Percentiles rank a stretch among this genome's conserved stretches.
These are phyloP conservation scores for Hypoxylon sp. DNA, from an alignment of 2,329 filamentous ascomycete genomes.

Conservation along the genomic window DNA sequence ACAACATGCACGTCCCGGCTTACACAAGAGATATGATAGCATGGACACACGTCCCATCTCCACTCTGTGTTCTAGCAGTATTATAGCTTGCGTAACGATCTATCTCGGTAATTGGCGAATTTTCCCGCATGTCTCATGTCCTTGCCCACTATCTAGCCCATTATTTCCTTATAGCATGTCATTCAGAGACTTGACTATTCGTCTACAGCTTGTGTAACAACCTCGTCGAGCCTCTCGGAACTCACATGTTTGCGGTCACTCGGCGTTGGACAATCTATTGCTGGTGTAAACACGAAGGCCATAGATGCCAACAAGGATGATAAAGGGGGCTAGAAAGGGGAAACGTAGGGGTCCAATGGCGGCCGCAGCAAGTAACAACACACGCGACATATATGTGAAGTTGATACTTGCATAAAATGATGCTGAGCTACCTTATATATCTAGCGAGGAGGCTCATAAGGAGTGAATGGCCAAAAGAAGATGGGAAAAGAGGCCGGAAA, in stretches of 20 bases:
- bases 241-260: constrained; percentile 46
- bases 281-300: constrained; percentile 15
- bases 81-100: constrained; percentile 45
- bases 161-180: constrained; percentile 34
- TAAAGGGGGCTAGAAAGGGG: constrained; percentile 18
- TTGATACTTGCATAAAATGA: constrained; percentile 34
- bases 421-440: constrained; percentile 18
- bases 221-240: constrained; percentile 39
- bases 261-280: constrained; percentile 35
- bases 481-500: constrained; percentile 32
- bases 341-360: constrained; percentile 24
- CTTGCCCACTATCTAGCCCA: constrained; percentile 44
- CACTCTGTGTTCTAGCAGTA: constrained; percentile 46
- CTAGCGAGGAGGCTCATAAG: constrained; percentile 32
- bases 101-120: constrained; percentile 52
- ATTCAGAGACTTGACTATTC: constrained; percentile 37
- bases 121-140: constrained; percentile 53
- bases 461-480: constrained; percentile 13
- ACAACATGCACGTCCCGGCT: constrained; percentile 46
- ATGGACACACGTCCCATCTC: constrained; percentile 41
- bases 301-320: background rate
- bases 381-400: constrained; percentile 32
- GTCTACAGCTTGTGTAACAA: constrained; percentile 41
- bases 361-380: constrained; percentile 24
- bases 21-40: constrained; percentile 49